Percentiles rank a stretch among this genome's conserved stretches.
Conservation (phyloP, 495 filamentous ascomycete genomes). For the Cenococcum geophilum region DNA sequence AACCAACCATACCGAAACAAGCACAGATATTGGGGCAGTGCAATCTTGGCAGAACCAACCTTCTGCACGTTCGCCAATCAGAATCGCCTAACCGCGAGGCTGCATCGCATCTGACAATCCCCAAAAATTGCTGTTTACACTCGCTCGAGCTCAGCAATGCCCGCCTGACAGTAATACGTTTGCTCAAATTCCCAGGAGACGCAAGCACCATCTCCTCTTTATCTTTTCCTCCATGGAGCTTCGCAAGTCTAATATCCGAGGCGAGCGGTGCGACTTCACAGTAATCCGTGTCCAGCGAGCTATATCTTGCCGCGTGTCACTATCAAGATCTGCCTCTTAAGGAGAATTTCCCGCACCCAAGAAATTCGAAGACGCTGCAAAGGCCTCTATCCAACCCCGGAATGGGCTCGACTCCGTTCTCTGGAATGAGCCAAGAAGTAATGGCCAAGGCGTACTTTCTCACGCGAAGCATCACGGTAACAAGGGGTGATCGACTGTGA, state of each 20-base stretch:
- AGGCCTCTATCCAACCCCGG: neutral
- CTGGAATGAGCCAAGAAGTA: neutral
- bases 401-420: neutral
- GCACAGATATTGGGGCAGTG: no score
- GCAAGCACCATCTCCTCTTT: no score
- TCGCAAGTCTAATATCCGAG: neutral
- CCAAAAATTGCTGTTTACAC: no score
- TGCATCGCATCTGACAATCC: no score
- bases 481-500: neutral
- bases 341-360: neutral
- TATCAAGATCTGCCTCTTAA: constrained; percentile 1
- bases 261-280: neutral
- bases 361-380: neutral
- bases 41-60: no score
- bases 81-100: no score
- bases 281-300: neutral
- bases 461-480: neutral
- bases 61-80: no score
- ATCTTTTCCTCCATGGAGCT: neutral
- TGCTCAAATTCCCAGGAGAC: no score
- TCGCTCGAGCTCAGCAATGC: no score
- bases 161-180: no score
- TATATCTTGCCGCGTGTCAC: constrained; percentile 3
- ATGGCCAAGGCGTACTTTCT: neutral
- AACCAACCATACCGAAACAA: no score